Conservation (phyloP, 2,329 filamentous ascomycete species). For the Xylariomycetidae sp. region DNA sequence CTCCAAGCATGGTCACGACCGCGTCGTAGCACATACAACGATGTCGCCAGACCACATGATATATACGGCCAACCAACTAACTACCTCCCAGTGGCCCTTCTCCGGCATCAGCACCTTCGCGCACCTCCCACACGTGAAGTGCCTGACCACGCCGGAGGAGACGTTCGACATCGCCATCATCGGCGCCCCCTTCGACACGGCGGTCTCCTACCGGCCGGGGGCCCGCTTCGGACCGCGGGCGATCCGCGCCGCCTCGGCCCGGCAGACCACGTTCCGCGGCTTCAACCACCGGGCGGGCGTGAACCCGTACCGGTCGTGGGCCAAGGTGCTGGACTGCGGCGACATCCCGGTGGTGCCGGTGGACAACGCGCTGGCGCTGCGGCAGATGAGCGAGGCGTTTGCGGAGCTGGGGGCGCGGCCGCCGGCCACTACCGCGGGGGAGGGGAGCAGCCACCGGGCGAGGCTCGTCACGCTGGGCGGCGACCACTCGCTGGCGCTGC, state of each 20-base stretch:
- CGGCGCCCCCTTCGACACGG: constrained; percentile 69
- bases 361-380: constrained; percentile 74
- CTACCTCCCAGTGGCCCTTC: constrained; percentile 62
- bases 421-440: constrained; percentile 29
- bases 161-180: constrained; percentile 66
- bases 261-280: constrained; percentile 73
- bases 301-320: constrained; percentile 67
- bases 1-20: too few relatives aligned
- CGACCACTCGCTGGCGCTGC: constrained; percentile 65
- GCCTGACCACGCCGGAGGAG: constrained; percentile 58
- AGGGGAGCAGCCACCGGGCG: constrained; percentile 32
- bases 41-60: too few relatives aligned
- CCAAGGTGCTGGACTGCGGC: constrained; percentile 60
- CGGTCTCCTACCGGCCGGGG: constrained; percentile 63
- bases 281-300: constrained; percentile 77
- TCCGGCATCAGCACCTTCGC: constrained; percentile 71
- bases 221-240: constrained; percentile 82
- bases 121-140: constrained; percentile 63
- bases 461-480: constrained; percentile 66
- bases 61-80: too few relatives aligned
- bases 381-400: constrained; percentile 80
- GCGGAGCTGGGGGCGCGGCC: constrained; percentile 52
- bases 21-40: too few relatives aligned
- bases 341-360: constrained; percentile 84
- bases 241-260: constrained; percentile 75